A percentile compares a stretch with the other conserved stretches of the same genome.
phyloP scores from a whole-genome alignment of 352 stramenopile species.

The Phytophthora pistaciae region DNA sequence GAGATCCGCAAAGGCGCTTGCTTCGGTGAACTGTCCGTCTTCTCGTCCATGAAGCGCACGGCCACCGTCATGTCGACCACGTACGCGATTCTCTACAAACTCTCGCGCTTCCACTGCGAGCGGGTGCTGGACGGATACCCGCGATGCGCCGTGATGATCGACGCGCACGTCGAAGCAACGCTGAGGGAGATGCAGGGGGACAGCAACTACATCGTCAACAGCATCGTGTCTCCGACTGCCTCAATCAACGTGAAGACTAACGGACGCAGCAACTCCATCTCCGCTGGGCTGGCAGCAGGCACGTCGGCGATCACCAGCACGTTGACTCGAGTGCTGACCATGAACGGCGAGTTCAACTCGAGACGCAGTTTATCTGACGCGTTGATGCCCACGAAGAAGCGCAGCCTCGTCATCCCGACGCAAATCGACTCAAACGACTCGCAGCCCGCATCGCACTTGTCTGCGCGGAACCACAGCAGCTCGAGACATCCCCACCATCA shows the following conservation, averaged over 20 bases:
- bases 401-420: slow-evolving; percentile 25
- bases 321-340: slow-evolving; percentile 19
- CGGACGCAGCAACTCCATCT: slow-evolving; percentile 19
- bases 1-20: slow-evolving; percentile 78
- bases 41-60: slow-evolving; percentile 59
- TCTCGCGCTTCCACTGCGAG: slow-evolving; percentile 72
- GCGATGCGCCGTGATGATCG: slow-evolving; percentile 42
- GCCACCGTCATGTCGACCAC: slow-evolving; percentile 70
- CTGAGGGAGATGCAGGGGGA: slow-evolving; percentile 12
- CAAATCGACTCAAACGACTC: slow-evolving; percentile 19
- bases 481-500: slow-evolving; percentile 1
- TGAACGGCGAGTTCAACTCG: slow-evolving; percentile 22
- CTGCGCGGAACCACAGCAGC: slow-evolving; percentile 12
- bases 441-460: slow-evolving; percentile 5
- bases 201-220: slow-evolving; percentile 30
- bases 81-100: slow-evolving; percentile 75
- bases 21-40: slow-evolving; percentile 80
- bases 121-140: slow-evolving; percentile 66
- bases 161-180: slow-evolving; percentile 27
- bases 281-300: slow-evolving; percentile 23
- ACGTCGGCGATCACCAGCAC: slow-evolving; percentile 33
- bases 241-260: slow-evolving; percentile 2
- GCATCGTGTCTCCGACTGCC: slow-evolving; percentile 2
- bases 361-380: slow-evolving; percentile 13
- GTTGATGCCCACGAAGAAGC: slow-evolving; percentile 3